phyloP scores from a whole-genome alignment of 805 yeast genomes.

The Metschnikowia arizonensis region DNA sequence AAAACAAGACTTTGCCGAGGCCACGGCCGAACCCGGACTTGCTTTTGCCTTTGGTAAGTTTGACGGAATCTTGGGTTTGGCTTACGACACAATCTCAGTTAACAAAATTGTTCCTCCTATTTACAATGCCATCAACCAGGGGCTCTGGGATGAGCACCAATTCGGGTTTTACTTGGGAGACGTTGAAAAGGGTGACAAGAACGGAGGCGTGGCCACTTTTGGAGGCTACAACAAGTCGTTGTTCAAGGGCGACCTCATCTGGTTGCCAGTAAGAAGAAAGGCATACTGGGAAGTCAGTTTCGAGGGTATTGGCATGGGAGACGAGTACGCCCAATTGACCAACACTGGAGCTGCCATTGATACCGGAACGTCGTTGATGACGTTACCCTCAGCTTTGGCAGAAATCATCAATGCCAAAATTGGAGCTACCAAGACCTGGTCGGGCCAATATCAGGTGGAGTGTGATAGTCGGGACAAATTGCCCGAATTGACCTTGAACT shows the following conservation, averaged over 20 bases:
- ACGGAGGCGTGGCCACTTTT: conserved; percentile 90
- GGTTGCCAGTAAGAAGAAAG: conserved; percentile 98
- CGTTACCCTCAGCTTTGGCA: conserved; percentile 91
- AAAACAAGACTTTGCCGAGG: conserved; percentile 93
- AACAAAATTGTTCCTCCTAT: conserved; percentile 89
- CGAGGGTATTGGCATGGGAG: conserved; percentile 87
- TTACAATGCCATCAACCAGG: conserved; percentile 80
- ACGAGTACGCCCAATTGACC: conserved; percentile 79
- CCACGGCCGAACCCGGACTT: conserved; percentile 94
- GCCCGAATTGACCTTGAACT: conserved; percentile 89
- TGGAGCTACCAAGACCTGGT: conserved; percentile 96
- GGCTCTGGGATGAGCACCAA: conserved; percentile 75
- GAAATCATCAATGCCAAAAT: conserved; percentile 93
- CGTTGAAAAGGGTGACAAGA: conserved; percentile 55
- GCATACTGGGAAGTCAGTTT: conserved; percentile 99
- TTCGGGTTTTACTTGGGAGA: conserved; percentile 92
- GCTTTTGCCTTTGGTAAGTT: conserved; percentile 98
- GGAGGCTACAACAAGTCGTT: conserved; percentile 86
- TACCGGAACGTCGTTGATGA: conserved; percentile 95
- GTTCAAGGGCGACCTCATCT: conserved; percentile 79
- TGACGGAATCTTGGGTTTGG: conserved; percentile 96
- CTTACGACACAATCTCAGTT: conserved; percentile 87
- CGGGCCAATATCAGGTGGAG: conserved; percentile 93
- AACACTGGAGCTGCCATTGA: conserved; percentile 95
- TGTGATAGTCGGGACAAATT: conserved; percentile 79